Evolutionary conservation across 345 rosid species (phyloP).

Genomic region (Bruguiera gymnorhiza): DNA sequence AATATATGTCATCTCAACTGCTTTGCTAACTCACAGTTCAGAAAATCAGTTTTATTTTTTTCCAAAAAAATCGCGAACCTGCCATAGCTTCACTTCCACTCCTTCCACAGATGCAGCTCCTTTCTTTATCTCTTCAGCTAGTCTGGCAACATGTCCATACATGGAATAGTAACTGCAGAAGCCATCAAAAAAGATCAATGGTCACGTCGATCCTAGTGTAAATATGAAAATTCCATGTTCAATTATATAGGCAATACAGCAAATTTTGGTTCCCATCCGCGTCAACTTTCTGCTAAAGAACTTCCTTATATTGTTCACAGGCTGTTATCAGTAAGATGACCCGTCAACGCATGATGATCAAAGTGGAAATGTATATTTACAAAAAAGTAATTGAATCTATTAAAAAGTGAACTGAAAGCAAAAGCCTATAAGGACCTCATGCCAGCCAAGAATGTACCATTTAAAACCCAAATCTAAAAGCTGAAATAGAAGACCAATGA

Average conservation of each 20-base stretch:
- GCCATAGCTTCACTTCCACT: conserved; percentile 94
- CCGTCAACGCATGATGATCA: neutral
- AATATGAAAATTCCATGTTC: neutral
- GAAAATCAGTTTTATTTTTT: neutral
- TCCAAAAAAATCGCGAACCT: conserved; percentile 39
- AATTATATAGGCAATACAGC: neutral
- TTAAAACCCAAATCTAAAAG: conserved; percentile 5
- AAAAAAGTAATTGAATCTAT: neutral
- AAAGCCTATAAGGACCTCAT: neutral
- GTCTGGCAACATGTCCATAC: conserved; percentile 92
- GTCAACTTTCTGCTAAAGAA: neutral
- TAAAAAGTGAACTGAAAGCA: neutral
- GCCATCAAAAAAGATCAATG: conserved; percentile 1
- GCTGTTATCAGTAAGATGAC: neutral
- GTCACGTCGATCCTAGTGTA: neutral
- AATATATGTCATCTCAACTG: neutral
- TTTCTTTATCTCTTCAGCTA: conserved; percentile 88
- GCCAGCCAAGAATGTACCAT: neutral
- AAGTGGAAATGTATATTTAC: neutral
- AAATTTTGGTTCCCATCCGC: neutral
- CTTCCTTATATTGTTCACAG: neutral
- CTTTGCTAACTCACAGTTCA: conserved; percentile 2
- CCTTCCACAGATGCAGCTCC: conserved; percentile 97
- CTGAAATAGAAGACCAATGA: neutral
- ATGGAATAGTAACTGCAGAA: conserved; percentile 80